Percentiles rank a stretch among this genome's conserved stretches.
These are phyloP conservation scores for Fraxinus excelsior DNA, from an alignment of 257 asterid genomes.

Conservation along the genomic window DNA sequence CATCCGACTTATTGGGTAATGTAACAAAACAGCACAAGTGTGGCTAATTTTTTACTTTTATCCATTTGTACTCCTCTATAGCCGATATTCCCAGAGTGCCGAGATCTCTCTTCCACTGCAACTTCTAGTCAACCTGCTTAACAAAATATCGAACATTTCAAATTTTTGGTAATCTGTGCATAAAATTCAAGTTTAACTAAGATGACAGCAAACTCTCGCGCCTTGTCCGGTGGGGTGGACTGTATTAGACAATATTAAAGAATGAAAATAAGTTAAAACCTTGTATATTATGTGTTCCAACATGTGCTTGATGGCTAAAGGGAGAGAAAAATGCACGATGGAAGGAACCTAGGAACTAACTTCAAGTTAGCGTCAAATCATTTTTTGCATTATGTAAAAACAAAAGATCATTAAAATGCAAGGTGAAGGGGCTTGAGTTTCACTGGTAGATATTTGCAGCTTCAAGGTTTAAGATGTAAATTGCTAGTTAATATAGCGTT, in stretches of 20 bases:
- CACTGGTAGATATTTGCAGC: neutral
- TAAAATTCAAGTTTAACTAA: neutral
- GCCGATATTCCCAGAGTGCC: slow-evolving; percentile 15
- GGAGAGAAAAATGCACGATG: neutral
- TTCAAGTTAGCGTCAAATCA: neutral
- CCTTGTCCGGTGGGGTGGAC: neutral
- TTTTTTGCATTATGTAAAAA: neutral
- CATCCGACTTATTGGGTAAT: neutral
- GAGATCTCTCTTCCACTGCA: slow-evolving; percentile 29
- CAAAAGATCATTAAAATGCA: neutral
- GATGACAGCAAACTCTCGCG: neutral
- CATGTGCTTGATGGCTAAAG: neutral
- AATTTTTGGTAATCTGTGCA: slow-evolving; percentile 4
- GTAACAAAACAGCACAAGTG: slow-evolving; percentile 7
- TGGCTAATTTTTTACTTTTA: slow-evolving; percentile 48
- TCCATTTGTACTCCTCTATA: slow-evolving; percentile 52
- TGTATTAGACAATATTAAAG: neutral
- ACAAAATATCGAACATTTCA: slow-evolving; percentile 20
- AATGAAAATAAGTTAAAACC: neutral
- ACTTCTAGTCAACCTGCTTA: slow-evolving; percentile 34
- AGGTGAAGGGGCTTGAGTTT: neutral
- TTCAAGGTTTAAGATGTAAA: neutral
- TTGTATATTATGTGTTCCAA: neutral
- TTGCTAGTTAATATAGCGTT: neutral
- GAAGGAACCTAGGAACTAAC: neutral